Evolutionary conservation across 2,329 filamentous ascomycete species (phyloP).

Genomic region (Aspergillus proliferans): DNA sequence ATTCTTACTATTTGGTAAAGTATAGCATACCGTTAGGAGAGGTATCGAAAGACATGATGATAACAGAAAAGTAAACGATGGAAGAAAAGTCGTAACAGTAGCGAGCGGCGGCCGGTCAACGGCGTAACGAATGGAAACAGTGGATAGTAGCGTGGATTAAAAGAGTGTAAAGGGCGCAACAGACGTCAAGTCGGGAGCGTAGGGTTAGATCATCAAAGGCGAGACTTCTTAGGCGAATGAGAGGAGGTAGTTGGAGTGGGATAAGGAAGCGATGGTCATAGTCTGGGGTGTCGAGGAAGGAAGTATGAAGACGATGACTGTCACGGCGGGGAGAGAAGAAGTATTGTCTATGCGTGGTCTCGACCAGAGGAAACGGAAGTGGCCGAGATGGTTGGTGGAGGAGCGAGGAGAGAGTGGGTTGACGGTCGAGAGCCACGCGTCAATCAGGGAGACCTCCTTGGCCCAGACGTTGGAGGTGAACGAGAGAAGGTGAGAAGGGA

Average conservation of each 20-base stretch:
- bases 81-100: constrained; percentile 8
- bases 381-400: background rate
- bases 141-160: constrained; percentile 2
- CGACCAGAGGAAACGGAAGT: background rate
- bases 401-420: background rate
- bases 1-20: background rate
- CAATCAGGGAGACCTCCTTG: constrained; percentile 6
- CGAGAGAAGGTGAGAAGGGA: constrained; percentile 1
- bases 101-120: constrained; percentile 26
- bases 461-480: background rate
- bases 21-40: constrained; percentile 16
- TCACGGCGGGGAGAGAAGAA: no score
- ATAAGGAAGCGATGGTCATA: constrained; percentile 16
- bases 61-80: constrained; percentile 2
- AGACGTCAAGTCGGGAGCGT: constrained; percentile 33
- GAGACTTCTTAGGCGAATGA: constrained; percentile 8
- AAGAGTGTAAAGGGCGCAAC: constrained; percentile 19
- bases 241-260: constrained; percentile 12
- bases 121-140: constrained; percentile 8
- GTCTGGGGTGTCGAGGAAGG: constrained; percentile 8
- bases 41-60: constrained; percentile 23
- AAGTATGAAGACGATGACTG: background rate
- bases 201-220: constrained; percentile 21
- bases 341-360: no score
- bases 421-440: constrained; percentile 11